Evolutionary conservation across 306 rosid genomes (phyloP), one percentile per base, ranked within the genome.

Genomic region (Cyclanthera cordifolia): DNA sequence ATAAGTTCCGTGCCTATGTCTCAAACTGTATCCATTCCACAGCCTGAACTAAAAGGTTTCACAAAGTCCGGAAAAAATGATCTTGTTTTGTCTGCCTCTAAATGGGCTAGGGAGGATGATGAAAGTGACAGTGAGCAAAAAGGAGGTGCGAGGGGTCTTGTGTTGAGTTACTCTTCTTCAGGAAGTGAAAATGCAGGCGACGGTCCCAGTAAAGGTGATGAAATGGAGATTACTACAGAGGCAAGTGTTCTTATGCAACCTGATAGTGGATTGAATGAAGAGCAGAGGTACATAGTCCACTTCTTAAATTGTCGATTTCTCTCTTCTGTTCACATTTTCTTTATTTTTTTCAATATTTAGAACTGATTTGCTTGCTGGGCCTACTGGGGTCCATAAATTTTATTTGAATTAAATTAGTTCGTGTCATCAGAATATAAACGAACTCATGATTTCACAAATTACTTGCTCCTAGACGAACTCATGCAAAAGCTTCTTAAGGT

Each of bases 71-170:
- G 88, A 76, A 94, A 83, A 86, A 85, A 66, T 73, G 97, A 88
- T 69, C 95, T 85, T 10, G 85, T 90, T 78, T 75, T 94, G 73
- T 96, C 96, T 8, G 82, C 95, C 80, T 94, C 97, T 61, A 94
- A 94, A 82, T 94, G 99, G 99, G 97, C 99, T 39, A 80, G 92
- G 53, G 99, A 90, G 86, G 99, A 94, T 72, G 97, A 88, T 75
- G 97, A 86, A 53, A 94, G 97, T 72, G 99, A 94, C 17, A 95
- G 82, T 70, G 99, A 90, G 52, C 96, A 85, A 71, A 82, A 80
- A 77, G 76, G 74, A 71, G 72, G 79, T 72, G 79, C 79, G 30
- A 86, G 79, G 82, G 94, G 86, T 77, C 88, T 90, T 2, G 96
- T 90, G 30, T 77, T 94, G 75, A 82, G 96, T 82, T 90, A 94